These are phyloP conservation scores for Podila horticola DNA, from an alignment of 192 early-diverging fungal genomes.

Conservation along the genomic window DNA sequence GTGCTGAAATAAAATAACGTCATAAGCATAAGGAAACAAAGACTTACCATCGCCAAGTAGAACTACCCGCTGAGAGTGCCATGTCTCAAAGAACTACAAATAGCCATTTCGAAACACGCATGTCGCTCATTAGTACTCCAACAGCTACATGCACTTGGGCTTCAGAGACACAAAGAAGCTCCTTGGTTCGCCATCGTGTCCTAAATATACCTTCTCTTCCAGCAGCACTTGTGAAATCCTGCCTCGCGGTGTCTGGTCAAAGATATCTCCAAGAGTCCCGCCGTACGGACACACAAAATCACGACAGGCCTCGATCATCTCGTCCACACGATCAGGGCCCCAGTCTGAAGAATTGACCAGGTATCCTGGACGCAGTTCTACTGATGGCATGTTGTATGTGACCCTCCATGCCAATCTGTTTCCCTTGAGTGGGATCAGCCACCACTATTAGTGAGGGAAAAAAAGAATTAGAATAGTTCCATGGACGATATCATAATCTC, in stretches of 20 bases:
- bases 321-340: conserved; percentile 25
- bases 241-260: conserved; percentile 34
- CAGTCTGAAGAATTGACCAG: conserved; percentile 40
- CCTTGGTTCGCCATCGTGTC: too few relatives aligned
- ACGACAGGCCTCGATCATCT: conserved; percentile 29
- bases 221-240: conserved; percentile 37
- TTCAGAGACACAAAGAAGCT: too few relatives aligned
- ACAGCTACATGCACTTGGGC: too few relatives aligned
- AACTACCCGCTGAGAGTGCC: conserved; percentile 33
- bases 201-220: conserved; percentile 37
- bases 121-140: too few relatives aligned
- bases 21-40: background rate
- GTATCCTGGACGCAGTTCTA: conserved; percentile 32
- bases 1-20: background rate
- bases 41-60: conserved; percentile 37
- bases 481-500: background rate
- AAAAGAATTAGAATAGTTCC: background rate
- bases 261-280: conserved; percentile 28
- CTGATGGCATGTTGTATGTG: conserved; percentile 36
- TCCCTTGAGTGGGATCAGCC: conserved; percentile 36
- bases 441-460: conserved; percentile 12
- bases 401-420: conserved; percentile 43
- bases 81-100: conserved; percentile 35
- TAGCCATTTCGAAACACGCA: background rate
- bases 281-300: conserved; percentile 38